These are phyloP conservation scores for Magnolia officinalis DNA, from an alignment of 164 flowering plant species.

Conservation along the genomic window DNA sequence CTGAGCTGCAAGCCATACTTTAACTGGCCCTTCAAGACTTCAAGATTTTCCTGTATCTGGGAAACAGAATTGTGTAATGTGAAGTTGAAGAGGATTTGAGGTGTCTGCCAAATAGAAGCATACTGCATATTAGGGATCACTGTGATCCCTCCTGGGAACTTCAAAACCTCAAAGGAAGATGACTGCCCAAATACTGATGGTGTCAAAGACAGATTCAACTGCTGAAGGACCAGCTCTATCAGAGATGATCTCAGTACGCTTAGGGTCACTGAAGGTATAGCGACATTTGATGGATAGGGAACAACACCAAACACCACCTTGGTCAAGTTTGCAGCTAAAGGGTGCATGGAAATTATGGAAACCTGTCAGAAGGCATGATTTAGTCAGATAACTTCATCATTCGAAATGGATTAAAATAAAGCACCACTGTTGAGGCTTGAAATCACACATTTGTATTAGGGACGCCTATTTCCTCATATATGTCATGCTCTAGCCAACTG, in stretches of 20 bases:
- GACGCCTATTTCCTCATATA: conserved; percentile 51
- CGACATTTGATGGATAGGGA: conserved; percentile 48
- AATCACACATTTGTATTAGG: conserved; percentile 52
- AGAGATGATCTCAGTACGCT: conserved; percentile 62
- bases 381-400: background rate
- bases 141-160: conserved; percentile 69
- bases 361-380: conserved; percentile 38
- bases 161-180: conserved; percentile 56
- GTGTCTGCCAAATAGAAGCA: conserved; percentile 38
- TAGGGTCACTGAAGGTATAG: conserved; percentile 42
- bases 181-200: conserved; percentile 56
- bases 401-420: conserved; percentile 2
- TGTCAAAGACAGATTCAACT: conserved; percentile 55
- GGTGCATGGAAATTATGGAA: conserved; percentile 59
- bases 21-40: conserved; percentile 51
- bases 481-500: conserved; percentile 53
- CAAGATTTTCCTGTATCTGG: conserved; percentile 43
- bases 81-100: conserved; percentile 61
- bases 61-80: conserved; percentile 58
- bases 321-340: conserved; percentile 43
- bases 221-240: conserved; percentile 48
- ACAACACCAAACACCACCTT: conserved; percentile 69
- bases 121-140: conserved; percentile 38
- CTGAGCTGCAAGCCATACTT: conserved; percentile 54
- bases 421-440: background rate